phyloP scores from a whole-genome alignment of 805 yeast species.

The Pichia cabralensis region DNA sequence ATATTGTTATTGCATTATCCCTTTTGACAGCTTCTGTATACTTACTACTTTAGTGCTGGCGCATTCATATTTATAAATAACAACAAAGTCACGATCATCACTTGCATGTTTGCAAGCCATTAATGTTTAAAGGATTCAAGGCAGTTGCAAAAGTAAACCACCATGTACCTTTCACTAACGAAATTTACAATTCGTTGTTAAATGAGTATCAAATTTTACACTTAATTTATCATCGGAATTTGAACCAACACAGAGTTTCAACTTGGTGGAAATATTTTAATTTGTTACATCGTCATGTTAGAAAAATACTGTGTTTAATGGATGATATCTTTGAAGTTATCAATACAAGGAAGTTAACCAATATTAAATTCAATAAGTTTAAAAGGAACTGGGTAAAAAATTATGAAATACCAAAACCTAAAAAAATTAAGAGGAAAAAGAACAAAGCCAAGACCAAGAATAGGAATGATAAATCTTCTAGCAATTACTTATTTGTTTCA shows the following conservation, averaged over 20 bases:
- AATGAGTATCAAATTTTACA: conserved; percentile 53
- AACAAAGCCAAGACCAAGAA: neutral
- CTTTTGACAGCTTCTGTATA: too few species aligned
- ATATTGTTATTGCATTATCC: too few species aligned
- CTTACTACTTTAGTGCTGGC: too few species aligned
- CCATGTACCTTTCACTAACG: conserved; percentile 1
- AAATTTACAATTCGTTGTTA: conserved; percentile 9
- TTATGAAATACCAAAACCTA: conserved; percentile 1
- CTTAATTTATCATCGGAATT: conserved; percentile 58
- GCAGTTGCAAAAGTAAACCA: too few species aligned
- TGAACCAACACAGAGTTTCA: conserved; percentile 65
- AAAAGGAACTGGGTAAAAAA: conserved; percentile 10
- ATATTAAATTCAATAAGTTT: too few species aligned
- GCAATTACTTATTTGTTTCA: neutral
- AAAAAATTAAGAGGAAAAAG: conserved; percentile 3
- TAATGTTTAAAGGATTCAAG: too few species aligned
- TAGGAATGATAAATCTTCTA: conserved; percentile 1
- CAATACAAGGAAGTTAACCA: conserved; percentile 5
- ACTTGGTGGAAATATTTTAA: conserved; percentile 70
- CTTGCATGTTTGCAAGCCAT: too few species aligned
- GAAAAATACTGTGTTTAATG: conserved; percentile 29
- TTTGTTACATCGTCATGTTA: conserved; percentile 47
- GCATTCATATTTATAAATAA: too few species aligned
- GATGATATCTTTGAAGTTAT: conserved; percentile 18
- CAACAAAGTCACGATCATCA: too few species aligned